Percentiles rank a stretch among this genome's conserved stretches.
Conservation (phyloP, 345 rosid species). For the Mallotus nudiflorus region DNA sequence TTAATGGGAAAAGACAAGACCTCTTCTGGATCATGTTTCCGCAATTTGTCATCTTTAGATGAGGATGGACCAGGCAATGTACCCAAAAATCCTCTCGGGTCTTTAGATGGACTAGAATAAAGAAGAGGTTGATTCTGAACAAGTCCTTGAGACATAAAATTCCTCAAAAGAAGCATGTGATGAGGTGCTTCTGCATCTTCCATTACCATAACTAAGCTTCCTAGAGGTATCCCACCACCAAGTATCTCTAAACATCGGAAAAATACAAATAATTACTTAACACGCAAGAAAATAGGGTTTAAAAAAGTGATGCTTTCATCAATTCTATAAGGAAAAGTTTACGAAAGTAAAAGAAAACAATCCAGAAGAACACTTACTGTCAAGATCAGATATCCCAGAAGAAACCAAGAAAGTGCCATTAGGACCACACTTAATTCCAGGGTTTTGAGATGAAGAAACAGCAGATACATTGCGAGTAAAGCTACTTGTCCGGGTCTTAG, state of each 20-base stretch:
- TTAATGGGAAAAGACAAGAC: conserved; percentile 29
- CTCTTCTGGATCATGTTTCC: conserved; percentile 44
- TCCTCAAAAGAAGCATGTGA: conserved; percentile 90
- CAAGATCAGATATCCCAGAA: conserved; percentile 85
- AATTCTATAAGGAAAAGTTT: background rate
- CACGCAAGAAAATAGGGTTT: conserved; percentile 16
- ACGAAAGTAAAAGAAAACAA: background rate
- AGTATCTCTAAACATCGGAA: conserved; percentile 51
- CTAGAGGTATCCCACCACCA: conserved; percentile 85
- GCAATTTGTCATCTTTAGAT: conserved; percentile 62
- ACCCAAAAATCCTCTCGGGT: conserved; percentile 82
- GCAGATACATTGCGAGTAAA: conserved; percentile 68
- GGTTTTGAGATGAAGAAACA: conserved; percentile 42
- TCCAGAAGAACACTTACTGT: conserved; percentile 61
- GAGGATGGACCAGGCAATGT: conserved; percentile 76
- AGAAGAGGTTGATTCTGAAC: conserved; percentile 78
- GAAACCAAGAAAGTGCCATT: conserved; percentile 73
- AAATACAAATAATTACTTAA: background rate
- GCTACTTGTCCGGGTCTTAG: conserved; percentile 67
- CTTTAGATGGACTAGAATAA: conserved; percentile 77
- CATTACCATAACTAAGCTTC: conserved; percentile 91
- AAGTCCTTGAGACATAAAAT: conserved; percentile 97
- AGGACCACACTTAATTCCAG: conserved; percentile 83
- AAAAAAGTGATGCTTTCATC: background rate
- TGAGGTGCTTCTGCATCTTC: conserved; percentile 98